Conservation (phyloP, 2,329 filamentous ascomycete species). For the Cyphellophora attinorum region DNA sequence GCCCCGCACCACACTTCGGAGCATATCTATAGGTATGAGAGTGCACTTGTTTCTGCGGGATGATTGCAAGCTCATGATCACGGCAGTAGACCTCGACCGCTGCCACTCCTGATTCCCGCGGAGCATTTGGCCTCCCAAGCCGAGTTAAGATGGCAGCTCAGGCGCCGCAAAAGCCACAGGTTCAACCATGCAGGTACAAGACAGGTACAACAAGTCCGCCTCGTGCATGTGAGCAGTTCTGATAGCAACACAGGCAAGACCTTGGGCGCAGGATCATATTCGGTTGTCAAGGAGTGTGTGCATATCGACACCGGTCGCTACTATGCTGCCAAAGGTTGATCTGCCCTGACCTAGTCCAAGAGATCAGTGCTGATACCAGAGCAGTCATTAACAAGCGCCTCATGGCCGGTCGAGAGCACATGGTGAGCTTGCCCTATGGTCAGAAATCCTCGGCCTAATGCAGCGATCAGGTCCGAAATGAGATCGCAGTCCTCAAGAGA, state of each 20-base stretch:
- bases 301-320: conserved; percentile 96
- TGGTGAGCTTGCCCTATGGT: conserved; percentile 49
- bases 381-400: conserved; percentile 91
- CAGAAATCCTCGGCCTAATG: no score
- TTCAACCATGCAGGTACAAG: conserved; percentile 96
- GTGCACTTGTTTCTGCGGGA: no score
- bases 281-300: conserved; percentile 96
- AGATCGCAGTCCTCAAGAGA: conserved; percentile 92
- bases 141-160: background rate
- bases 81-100: no score
- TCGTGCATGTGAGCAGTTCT: background rate
- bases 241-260: conserved; percentile 58
- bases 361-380: conserved; percentile 2
- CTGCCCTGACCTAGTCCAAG: background rate
- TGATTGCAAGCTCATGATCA: no score
- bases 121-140: no score
- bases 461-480: conserved; percentile 71
- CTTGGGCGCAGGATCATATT: conserved; percentile 90
- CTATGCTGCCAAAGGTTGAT: conserved; percentile 72
- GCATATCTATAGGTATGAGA: no score
- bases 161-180: conserved; percentile 42
- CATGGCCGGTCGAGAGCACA: conserved; percentile 95
- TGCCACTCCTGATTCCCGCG: no score
- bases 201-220: conserved; percentile 43
- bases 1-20: no score